phyloP scores from a whole-genome alignment of 495 filamentous ascomycete species.

The Hypoxylon rickii region DNA sequence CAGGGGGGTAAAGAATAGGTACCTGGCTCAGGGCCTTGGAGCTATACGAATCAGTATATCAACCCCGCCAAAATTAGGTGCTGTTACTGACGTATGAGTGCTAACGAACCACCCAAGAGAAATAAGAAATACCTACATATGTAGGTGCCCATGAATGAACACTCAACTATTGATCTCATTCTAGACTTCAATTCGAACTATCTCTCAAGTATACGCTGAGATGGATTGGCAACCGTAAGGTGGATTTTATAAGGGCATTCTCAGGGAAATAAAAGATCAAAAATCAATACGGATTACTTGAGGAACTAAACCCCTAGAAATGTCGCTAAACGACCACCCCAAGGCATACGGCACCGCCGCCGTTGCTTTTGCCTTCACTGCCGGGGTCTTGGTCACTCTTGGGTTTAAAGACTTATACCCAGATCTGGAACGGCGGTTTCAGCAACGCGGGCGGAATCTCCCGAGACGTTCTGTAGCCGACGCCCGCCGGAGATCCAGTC shows the following conservation, averaged over 20 bases:
- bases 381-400: conserved; percentile 72
- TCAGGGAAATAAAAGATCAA: conserved; percentile 16
- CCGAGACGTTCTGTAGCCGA: background rate
- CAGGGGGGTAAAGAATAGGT: background rate
- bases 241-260: too few relatives aligned
- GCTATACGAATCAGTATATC: background rate
- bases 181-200: background rate
- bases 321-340: conserved; percentile 61
- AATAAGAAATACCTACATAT: too few relatives aligned
- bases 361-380: conserved; percentile 70
- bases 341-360: conserved; percentile 60
- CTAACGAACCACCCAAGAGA: too few relatives aligned
- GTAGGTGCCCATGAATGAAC: too few relatives aligned
- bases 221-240: background rate
- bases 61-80: background rate
- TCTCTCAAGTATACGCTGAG: background rate
- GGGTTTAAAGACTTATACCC: conserved; percentile 77
- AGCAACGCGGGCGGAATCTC: conserved; percentile 40
- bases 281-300: too few relatives aligned
- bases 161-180: background rate
- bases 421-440: conserved; percentile 65
- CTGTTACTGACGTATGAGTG: too few relatives aligned
- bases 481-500: conserved; percentile 29
- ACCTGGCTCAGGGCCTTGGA: too few relatives aligned
- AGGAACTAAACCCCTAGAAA: too few relatives aligned